Evolutionary conservation across 306 rosid species (phyloP).

Genomic region (Gynostemma pentaphyllum): DNA sequence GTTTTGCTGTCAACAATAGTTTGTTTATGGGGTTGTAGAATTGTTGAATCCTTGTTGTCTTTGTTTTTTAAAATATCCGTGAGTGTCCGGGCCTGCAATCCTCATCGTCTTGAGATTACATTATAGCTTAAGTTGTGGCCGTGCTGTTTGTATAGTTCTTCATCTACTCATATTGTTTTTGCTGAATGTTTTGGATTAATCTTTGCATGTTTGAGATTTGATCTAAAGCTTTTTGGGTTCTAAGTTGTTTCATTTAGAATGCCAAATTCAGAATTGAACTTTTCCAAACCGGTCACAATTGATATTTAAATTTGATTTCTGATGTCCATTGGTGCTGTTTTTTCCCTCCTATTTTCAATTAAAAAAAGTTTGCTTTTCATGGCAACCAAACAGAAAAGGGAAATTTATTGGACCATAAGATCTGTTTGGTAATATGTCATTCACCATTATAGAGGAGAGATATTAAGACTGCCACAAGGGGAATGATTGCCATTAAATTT

Average conservation of each 20-base stretch:
- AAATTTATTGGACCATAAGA: neutral
- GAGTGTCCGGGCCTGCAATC: too few species aligned
- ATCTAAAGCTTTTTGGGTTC: constrained; percentile 3
- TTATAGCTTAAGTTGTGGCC: too few species aligned
- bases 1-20: neutral
- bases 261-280: neutral
- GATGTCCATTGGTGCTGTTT: too few species aligned
- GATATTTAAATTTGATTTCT: too few species aligned
- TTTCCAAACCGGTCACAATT: neutral
- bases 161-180: constrained; percentile 1
- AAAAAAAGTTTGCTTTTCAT: neutral
- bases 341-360: too few species aligned
- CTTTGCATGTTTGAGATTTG: too few species aligned
- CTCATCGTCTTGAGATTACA: too few species aligned
- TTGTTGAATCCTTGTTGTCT: neutral
- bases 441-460: too few species aligned
- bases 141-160: neutral
- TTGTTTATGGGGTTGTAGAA: neutral
- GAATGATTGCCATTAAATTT: too few species aligned
- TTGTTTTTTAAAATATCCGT: too few species aligned
- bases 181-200: neutral
- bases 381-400: neutral
- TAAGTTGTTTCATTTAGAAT: neutral
- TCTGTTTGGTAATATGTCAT: neutral
- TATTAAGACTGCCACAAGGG: too few species aligned